phyloP scores from a whole-genome alignment of 306 rosid species.

The Notholithocarpus densiflorus region DNA sequence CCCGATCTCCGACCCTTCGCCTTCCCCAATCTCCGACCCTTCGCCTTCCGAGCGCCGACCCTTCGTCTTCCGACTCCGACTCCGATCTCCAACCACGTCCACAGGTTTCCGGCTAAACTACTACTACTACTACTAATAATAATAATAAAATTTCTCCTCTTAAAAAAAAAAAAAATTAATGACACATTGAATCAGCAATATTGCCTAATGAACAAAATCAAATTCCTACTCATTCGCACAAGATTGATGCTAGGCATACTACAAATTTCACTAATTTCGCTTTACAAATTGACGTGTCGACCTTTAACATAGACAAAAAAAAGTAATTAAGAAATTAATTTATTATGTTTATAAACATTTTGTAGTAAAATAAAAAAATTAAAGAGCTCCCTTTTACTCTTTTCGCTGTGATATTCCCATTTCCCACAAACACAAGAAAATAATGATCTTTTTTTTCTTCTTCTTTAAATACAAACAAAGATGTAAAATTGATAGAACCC shows the following conservation, averaged over 20 bases:
- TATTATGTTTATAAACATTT: no score
- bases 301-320: background rate
- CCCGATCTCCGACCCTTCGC: no score
- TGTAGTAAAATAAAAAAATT: background rate
- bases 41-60: no score
- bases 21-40: no score
- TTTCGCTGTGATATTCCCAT: background rate
- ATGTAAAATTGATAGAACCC: background rate
- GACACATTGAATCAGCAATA: background rate
- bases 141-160: background rate
- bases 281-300: no score
- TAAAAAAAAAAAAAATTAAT: background rate
- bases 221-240: slow-evolving; percentile 2
- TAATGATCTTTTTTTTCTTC: background rate
- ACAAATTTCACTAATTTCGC: background rate
- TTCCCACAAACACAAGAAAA: background rate
- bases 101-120: no score
- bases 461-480: background rate
- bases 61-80: no score
- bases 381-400: background rate
- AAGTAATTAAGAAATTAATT: background rate
- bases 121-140: background rate
- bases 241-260: background rate
- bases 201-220: background rate
- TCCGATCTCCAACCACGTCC: no score